These are phyloP conservation scores for Choiromyces venosus DNA, from an alignment of 495 filamentous ascomycete genomes.

Conservation along the genomic window DNA sequence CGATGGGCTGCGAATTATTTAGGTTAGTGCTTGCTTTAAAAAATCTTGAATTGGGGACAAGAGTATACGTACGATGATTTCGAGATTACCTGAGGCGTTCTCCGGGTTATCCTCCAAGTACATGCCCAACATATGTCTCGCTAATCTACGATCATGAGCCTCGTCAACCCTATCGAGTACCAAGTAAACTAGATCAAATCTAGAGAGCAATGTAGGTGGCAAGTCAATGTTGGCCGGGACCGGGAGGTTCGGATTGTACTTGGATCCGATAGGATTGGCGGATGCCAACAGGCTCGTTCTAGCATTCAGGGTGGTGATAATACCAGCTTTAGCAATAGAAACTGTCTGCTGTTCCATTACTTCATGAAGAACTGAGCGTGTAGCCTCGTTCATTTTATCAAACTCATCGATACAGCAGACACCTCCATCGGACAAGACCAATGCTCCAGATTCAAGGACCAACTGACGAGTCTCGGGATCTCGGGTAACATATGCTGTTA, in stretches of 20 bases:
- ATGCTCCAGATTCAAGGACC: constrained; percentile 90
- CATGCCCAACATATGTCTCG: constrained; percentile 91
- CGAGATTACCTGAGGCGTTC: constrained; percentile 56
- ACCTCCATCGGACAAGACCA: constrained; percentile 92
- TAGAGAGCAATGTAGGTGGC: constrained; percentile 85
- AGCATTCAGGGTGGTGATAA: constrained; percentile 96
- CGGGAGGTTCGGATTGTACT: constrained; percentile 91
- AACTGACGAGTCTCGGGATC: constrained; percentile 92
- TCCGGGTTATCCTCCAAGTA: constrained; percentile 91
- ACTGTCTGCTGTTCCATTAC: constrained; percentile 99
- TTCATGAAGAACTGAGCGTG: constrained; percentile 93
- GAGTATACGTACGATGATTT: constrained; percentile 23
- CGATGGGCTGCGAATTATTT: constrained; percentile 58
- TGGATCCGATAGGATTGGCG: constrained; percentile 94
- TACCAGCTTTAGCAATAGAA: constrained; percentile 96
- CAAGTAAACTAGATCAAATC: constrained; percentile 95
- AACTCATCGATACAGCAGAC: constrained; percentile 99
- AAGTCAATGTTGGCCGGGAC: constrained; percentile 98
- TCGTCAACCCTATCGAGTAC: constrained; percentile 92
- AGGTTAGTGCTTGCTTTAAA: constrained; percentile 39
- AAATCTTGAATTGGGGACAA: neutral
- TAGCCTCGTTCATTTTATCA: constrained; percentile 97
- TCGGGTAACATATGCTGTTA: constrained; percentile 95
- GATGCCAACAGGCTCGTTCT: constrained; percentile 90
- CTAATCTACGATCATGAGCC: constrained; percentile 75